Conservation (phyloP, 1,284 basidiomycete species). For the Rugosomyces carneus region DNA sequence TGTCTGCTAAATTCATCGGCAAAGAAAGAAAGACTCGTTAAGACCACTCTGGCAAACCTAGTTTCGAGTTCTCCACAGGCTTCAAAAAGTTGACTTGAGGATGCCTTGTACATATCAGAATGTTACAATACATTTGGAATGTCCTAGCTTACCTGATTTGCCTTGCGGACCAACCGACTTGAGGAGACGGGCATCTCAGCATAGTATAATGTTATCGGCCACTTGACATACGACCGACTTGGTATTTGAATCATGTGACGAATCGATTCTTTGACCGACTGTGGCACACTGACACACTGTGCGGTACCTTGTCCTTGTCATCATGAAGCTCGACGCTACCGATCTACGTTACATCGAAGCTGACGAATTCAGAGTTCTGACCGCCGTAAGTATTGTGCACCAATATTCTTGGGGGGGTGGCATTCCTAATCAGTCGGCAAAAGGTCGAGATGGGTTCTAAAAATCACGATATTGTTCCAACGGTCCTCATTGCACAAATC, state of each 20-base stretch:
- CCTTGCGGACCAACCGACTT: slow-evolving; percentile 12
- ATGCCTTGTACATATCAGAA: slow-evolving; percentile 15
- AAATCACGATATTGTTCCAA: slow-evolving; percentile 95
- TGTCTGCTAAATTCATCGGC: slow-evolving; percentile 24
- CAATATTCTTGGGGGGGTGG: slow-evolving; percentile 1
- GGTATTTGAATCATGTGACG: slow-evolving; percentile 5
- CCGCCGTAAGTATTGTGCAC: slow-evolving; percentile 53
- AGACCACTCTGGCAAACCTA: slow-evolving; percentile 4
- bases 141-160: slow-evolving; percentile 13
- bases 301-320: background rate
- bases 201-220: background rate
- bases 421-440: slow-evolving; percentile 6
- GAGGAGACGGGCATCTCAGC: background rate
- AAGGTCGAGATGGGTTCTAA: slow-evolving; percentile 97
- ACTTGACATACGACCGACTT: background rate
- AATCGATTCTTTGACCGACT: too few relatives aligned
- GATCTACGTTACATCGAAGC: slow-evolving; percentile 90
- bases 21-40: background rate
- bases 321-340: slow-evolving; percentile 92
- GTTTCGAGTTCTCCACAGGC: slow-evolving; percentile 4
- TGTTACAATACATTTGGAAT: background rate
- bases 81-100: slow-evolving; percentile 14
- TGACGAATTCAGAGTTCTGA: slow-evolving; percentile 93
- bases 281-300: too few relatives aligned
- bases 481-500: slow-evolving; percentile 84